Evolutionary conservation across 2,329 filamentous ascomycete genomes (phyloP).

Genomic region (Exophiala phaeomuriformis): DNA sequence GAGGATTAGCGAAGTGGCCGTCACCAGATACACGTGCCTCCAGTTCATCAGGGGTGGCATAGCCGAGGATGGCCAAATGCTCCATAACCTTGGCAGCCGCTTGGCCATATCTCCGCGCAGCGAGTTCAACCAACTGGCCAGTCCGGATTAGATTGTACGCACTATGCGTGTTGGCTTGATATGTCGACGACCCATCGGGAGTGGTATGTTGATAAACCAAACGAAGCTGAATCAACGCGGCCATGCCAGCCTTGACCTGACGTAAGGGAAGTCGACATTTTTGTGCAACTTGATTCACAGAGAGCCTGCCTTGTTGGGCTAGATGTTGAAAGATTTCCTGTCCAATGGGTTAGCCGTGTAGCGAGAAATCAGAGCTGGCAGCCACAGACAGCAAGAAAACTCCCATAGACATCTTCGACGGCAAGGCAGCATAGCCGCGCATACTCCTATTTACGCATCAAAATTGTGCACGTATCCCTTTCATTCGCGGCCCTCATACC

Average conservation of each 20-base stretch:
- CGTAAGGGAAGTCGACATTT: conserved; percentile 65
- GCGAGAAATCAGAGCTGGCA: not conserved
- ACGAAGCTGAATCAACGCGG: conserved; percentile 80
- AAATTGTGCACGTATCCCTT: not conserved
- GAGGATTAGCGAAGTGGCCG: not conserved
- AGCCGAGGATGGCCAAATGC: conserved; percentile 67
- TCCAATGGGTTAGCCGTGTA: conserved; percentile 10
- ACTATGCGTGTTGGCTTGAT: conserved; percentile 73
- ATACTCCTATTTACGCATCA: conserved; percentile 34
- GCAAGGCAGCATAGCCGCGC: conserved; percentile 86
- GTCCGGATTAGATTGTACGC: conserved; percentile 76
- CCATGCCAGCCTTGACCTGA: conserved; percentile 72
- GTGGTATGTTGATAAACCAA: conserved; percentile 68
- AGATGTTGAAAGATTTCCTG: conserved; percentile 81
- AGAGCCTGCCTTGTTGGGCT: conserved; percentile 69
- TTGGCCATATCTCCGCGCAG: conserved; percentile 66
- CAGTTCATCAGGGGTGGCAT: conserved; percentile 52
- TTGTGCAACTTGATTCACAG: conserved; percentile 60
- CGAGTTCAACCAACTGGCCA: conserved; percentile 70
- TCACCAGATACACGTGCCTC: conserved; percentile 27
- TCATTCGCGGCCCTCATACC: not conserved
- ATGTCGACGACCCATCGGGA: conserved; percentile 60
- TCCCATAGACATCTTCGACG: conserved; percentile 81
- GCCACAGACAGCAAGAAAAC: conserved; percentile 74
- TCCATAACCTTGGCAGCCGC: conserved; percentile 67